phyloP scores from a whole-genome alignment of 2,329 filamentous ascomycete species.

The Aspergillus chevalieri region DNA sequence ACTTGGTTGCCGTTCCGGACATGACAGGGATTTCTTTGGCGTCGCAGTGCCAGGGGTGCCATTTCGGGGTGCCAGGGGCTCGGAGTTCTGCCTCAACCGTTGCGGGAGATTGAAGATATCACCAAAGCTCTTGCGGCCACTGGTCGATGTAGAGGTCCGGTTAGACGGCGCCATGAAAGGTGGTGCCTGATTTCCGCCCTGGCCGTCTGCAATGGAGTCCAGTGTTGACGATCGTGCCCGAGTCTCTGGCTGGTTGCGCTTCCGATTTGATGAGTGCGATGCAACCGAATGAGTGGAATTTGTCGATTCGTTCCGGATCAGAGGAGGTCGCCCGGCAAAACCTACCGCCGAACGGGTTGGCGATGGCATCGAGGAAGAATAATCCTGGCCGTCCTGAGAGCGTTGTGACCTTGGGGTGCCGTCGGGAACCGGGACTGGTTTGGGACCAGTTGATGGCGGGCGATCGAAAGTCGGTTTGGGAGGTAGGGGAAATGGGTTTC shows the following conservation, averaged over 20 bases:
- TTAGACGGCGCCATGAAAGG: conserved; percentile 52
- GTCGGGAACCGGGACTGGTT: conserved; percentile 14
- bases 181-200: conserved; percentile 63
- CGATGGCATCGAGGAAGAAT: conserved; percentile 40
- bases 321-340: conserved; percentile 37
- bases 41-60: conserved; percentile 53
- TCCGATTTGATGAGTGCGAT: conserved; percentile 49
- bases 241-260: conserved; percentile 45
- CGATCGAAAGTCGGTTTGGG: conserved; percentile 51
- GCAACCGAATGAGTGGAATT: conserved; percentile 60
- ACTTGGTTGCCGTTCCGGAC: conserved; percentile 76
- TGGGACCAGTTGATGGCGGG: conserved; percentile 10
- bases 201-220: conserved; percentile 70
- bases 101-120: conserved; percentile 72
- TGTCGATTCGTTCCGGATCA: conserved; percentile 56
- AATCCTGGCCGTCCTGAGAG: conserved; percentile 25
- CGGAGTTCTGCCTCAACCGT: conserved; percentile 74
- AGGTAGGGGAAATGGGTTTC: conserved; percentile 79
- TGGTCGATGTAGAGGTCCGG: conserved; percentile 74
- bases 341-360: conserved; percentile 50
- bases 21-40: conserved; percentile 59
- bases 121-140: conserved; percentile 85
- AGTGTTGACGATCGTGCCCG: conserved; percentile 83
- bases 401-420: conserved; percentile 16
- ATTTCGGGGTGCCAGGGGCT: conserved; percentile 60